phyloP scores from a whole-genome alignment of 2,329 filamentous ascomycete genomes.

The Paracoccidioides lutzii region DNA sequence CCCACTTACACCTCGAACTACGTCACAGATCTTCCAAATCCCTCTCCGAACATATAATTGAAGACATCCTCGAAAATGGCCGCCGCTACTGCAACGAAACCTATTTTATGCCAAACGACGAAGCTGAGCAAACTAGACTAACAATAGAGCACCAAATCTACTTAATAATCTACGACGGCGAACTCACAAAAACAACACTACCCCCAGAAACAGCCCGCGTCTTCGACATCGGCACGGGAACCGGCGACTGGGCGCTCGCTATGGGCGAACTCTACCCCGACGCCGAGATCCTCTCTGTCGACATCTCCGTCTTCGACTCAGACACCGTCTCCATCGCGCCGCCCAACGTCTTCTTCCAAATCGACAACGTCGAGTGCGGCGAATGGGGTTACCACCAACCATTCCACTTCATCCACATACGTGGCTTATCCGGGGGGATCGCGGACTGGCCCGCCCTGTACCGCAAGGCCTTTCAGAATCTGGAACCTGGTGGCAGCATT shows the following conservation, averaged over 20 bases:
- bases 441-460: slow-evolving; percentile 36
- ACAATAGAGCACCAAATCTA: slow-evolving; percentile 52
- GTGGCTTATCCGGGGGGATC: slow-evolving; percentile 37
- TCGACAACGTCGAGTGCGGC: slow-evolving; percentile 35
- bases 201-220: slow-evolving; percentile 19
- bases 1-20: not conserved
- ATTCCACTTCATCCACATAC: slow-evolving; percentile 39
- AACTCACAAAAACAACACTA: slow-evolving; percentile 22
- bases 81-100: slow-evolving; percentile 48
- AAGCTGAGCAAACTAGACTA: slow-evolving; percentile 50
- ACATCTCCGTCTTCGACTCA: slow-evolving; percentile 33
- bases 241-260: slow-evolving; percentile 38
- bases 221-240: slow-evolving; percentile 36
- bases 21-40: slow-evolving; percentile 27
- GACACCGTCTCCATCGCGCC: slow-evolving; percentile 22
- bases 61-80: slow-evolving; percentile 48
- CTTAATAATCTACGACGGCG: slow-evolving; percentile 30
- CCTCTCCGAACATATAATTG: slow-evolving; percentile 28
- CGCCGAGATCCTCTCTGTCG: slow-evolving; percentile 36
- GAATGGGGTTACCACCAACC: slow-evolving; percentile 37
- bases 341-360: slow-evolving; percentile 35
- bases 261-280: slow-evolving; percentile 34
- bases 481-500: slow-evolving; percentile 35
- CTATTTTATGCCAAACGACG: slow-evolving; percentile 56
- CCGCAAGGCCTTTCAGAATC: slow-evolving; percentile 32